Base-by-base conservation (phyloP, 2,329 filamentous ascomycete genomes). In the Colletotrichum tropicale region DNA sequence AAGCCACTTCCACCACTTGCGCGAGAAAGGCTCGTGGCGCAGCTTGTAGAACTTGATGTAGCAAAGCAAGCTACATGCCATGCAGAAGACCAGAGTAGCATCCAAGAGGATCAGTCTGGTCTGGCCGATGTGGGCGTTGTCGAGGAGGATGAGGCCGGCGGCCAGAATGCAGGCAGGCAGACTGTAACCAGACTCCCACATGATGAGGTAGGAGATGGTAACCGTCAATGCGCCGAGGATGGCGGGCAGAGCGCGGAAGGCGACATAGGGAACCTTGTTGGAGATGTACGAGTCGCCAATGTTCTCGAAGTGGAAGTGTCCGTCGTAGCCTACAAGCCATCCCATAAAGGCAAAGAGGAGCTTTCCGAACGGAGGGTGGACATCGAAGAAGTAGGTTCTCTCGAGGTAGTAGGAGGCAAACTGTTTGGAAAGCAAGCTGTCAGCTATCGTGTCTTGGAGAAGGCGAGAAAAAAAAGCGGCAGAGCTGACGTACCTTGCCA, bases 1-100 rank as follows among this genome's bases (percentile, higher is more conserved):
- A 75, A 99, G 91, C 97, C 97, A 99, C 86, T 99, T 99, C 97
- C 97, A 99, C 97, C 97, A 99, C 87, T 99, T 98, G 77, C 96
- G 92, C 76, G 94, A 92, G 84, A 99, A 99, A 5, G 97, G 91
- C 78, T 93, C 90, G 81, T 98, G 96, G 80, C 97, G 92, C 79
- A 96, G 89, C 90, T 98, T 99, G 89, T 98, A 98, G 87, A 98
- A 99, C 80, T 96, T 95, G 86, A 99, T 94, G 86, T 99, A 99
- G 89, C 92, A 96, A 72, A 98, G 90, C 72, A 99, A 90, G 85
- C 96, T 98, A 86, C 97, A 93, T 7, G 97, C 96, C 96, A 99
- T 98, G 85, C 96, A 96, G 78, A 98, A 92, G 76, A 99, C 95
- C 75, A 99, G 89, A 6, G 96, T 98, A 43, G 97, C 96, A 85